Conservation (phyloP, 1,284 basidiomycete species). For the Mixia osmundae region DNA sequence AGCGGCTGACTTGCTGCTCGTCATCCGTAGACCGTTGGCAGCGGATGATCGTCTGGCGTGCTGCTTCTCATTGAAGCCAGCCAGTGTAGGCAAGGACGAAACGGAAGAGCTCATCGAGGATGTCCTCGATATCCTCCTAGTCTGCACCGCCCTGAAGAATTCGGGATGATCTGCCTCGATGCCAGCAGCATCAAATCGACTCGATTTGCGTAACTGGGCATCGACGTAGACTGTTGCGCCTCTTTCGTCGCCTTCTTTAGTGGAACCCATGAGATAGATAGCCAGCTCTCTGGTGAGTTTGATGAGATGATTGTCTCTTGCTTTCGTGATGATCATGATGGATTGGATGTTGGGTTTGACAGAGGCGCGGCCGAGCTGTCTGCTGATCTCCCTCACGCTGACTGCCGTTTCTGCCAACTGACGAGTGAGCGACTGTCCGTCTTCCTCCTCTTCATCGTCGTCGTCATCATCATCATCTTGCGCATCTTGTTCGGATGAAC, state of each 20-base stretch:
- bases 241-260: conserved; percentile 31
- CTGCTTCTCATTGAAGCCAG: too few species aligned
- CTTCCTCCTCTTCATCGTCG: background rate
- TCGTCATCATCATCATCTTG: background rate
- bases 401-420: conserved; percentile 93
- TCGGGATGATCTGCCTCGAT: conserved; percentile 68
- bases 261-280: conserved; percentile 74
- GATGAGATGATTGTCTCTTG: conserved; percentile 88
- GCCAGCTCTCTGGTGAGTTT: conserved; percentile 82
- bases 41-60: too few species aligned
- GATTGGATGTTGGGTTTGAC: conserved; percentile 79
- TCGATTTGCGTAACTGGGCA: conserved; percentile 67
- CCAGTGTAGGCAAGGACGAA: too few species aligned
- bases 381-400: conserved; percentile 94
- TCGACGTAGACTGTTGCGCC: conserved; percentile 84
- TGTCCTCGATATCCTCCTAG: too few species aligned
- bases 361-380: conserved; percentile 81
- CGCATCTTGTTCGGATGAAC: background rate
- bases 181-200: conserved; percentile 80
- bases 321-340: conserved; percentile 92
- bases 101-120: too few species aligned
- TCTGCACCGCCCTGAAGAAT: conserved; percentile 61
- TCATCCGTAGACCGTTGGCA: too few species aligned
- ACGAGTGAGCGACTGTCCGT: conserved; percentile 35
- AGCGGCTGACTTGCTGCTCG: too few species aligned